Evolutionary conservation across 1,284 basidiomycete genomes (phyloP).

Genomic region (Heimioporus punctisporus): DNA sequence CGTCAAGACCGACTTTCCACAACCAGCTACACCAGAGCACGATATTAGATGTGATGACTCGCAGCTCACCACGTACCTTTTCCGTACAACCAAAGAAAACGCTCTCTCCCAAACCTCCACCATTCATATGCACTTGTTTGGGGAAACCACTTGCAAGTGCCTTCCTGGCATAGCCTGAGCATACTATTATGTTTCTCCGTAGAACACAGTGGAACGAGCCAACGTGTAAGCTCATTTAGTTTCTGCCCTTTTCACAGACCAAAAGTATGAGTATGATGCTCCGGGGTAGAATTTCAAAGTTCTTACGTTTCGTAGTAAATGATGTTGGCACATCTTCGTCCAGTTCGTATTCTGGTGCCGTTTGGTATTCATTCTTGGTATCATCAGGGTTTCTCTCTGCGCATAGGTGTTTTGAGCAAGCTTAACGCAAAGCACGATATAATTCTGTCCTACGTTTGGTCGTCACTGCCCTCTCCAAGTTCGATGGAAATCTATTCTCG

Average conservation of each 20-base stretch:
- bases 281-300: too few relatives aligned
- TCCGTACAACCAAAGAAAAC: constrained; percentile 3
- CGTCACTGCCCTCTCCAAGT: too few relatives aligned
- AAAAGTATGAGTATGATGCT: too few relatives aligned
- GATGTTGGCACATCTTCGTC: too few relatives aligned
- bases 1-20: constrained; percentile 1
- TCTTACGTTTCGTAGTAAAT: too few relatives aligned
- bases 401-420: too few relatives aligned
- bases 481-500: too few relatives aligned
- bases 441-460: too few relatives aligned
- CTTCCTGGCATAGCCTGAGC: neutral
- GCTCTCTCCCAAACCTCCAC: neutral
- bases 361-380: neutral
- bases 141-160: neutral
- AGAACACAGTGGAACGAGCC: neutral
- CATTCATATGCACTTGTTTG: neutral
- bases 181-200: neutral
- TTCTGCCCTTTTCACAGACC: neutral
- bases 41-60: neutral
- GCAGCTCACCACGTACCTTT: neutral
- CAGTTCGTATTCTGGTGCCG: neutral
- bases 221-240: neutral
- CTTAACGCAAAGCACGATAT: too few relatives aligned
- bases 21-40: neutral
- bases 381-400: too few relatives aligned